Conservation (phyloP, 2,329 filamentous ascomycete species). For the Fusarium nelsonii region DNA sequence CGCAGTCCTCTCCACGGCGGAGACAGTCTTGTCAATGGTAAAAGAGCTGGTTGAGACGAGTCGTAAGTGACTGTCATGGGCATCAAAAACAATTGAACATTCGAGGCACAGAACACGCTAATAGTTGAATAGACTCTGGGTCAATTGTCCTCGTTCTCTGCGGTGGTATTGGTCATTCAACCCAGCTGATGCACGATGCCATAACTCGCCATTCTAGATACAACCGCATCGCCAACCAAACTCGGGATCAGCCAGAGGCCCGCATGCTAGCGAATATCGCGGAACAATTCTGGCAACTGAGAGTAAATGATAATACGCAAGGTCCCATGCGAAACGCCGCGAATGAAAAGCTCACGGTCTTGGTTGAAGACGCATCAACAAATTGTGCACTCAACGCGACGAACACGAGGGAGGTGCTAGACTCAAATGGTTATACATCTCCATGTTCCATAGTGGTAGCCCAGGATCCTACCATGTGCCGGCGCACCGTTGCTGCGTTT, state of each 20-base stretch:
- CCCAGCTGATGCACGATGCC: constrained; percentile 36
- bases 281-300: constrained; percentile 30
- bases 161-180: constrained; percentile 44
- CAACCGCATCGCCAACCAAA: constrained; percentile 7
- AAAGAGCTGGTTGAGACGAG: not conserved
- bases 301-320: not conserved
- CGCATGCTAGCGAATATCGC: constrained; percentile 33
- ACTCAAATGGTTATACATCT: constrained; percentile 29
- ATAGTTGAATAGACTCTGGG: not conserved
- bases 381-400: constrained; percentile 42
- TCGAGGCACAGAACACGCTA: not conserved
- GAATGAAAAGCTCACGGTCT: constrained; percentile 14
- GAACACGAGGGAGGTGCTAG: constrained; percentile 35
- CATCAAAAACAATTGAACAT: too few species aligned
- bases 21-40: constrained; percentile 31
- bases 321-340: not conserved
- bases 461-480: constrained; percentile 42
- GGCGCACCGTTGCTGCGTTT: constrained; percentile 38
- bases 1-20: constrained; percentile 30
- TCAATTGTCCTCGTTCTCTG: constrained; percentile 29
- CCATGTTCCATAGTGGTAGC: constrained; percentile 38
- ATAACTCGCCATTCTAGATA: constrained; percentile 34
- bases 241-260: constrained; percentile 31
- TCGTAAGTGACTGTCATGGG: not conserved
- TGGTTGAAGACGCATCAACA: constrained; percentile 41